These are phyloP conservation scores for Candida sakaeoensis DNA, from an alignment of 805 yeast genomes.

Conservation along the genomic window DNA sequence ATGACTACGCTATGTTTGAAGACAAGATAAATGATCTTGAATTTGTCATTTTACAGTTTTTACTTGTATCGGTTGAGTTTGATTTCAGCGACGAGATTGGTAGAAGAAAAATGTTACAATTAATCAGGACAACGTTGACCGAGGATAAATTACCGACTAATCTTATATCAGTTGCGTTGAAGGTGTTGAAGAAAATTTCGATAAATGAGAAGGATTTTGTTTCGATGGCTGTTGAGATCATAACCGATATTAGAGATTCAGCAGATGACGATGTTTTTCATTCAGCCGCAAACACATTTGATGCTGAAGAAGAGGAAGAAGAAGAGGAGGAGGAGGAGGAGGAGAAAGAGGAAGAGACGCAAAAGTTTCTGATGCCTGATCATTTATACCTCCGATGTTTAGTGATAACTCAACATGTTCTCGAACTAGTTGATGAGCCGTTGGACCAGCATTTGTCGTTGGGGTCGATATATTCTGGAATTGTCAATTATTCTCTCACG, in stretches of 20 bases:
- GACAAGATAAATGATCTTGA: constrained; percentile 58
- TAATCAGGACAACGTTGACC: constrained; percentile 48
- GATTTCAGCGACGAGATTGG: constrained; percentile 92
- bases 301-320: constrained; percentile 12
- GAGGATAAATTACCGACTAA: constrained; percentile 53
- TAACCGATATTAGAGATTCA: constrained; percentile 78
- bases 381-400: constrained; percentile 61
- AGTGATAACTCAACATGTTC: constrained; percentile 61
- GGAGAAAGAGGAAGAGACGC: constrained; percentile 8
- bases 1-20: constrained; percentile 23
- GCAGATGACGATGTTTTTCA: constrained; percentile 48
- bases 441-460: constrained; percentile 62
- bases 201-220: constrained; percentile 81
- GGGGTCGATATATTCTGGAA: constrained; percentile 66
- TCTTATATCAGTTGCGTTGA: constrained; percentile 52
- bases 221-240: constrained; percentile 78
- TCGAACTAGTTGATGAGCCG: constrained; percentile 64
- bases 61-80: constrained; percentile 61
- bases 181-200: constrained; percentile 66
- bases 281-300: constrained; percentile 41
- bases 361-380: constrained; percentile 24
- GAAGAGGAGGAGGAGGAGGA: constrained; percentile 4
- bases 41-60: constrained; percentile 70
- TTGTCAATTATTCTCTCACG: constrained; percentile 71
- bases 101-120: constrained; percentile 65